Percentiles rank a stretch among this genome's conserved stretches.
These are phyloP conservation scores for Spathaspora gorwiae DNA, from an alignment of 805 yeast species.

Conservation along the genomic window DNA sequence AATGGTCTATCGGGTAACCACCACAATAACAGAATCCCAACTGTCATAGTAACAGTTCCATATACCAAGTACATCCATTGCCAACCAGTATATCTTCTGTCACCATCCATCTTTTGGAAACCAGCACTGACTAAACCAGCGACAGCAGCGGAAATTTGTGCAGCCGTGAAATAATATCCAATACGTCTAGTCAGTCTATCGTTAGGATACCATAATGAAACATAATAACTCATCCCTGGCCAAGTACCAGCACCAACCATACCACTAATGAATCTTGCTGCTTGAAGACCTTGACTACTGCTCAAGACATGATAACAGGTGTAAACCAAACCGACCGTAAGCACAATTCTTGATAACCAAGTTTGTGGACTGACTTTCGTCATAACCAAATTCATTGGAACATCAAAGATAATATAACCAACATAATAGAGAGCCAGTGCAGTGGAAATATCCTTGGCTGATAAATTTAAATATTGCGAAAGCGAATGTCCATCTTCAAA, in stretches of 20 bases:
- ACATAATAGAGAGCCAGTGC: slow-evolving; percentile 82
- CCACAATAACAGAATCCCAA: slow-evolving; percentile 65
- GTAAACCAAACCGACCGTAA: slow-evolving; percentile 74
- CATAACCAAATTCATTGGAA: slow-evolving; percentile 84
- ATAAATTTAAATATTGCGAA: slow-evolving; percentile 44
- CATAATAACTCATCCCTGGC: slow-evolving; percentile 86
- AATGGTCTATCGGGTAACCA: slow-evolving; percentile 83
- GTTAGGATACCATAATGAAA: slow-evolving; percentile 81
- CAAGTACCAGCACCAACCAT: slow-evolving; percentile 81
- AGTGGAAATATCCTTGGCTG: slow-evolving; percentile 56
- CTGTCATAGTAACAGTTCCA: slow-evolving; percentile 62
- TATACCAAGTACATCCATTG: slow-evolving; percentile 81
- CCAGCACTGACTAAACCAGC: slow-evolving; percentile 87
- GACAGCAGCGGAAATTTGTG: slow-evolving; percentile 85
- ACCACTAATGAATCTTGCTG: slow-evolving; percentile 69
- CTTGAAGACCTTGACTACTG: slow-evolving; percentile 60
- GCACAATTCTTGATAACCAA: slow-evolving; percentile 76
- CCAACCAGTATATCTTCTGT: slow-evolving; percentile 71
- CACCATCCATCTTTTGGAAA: slow-evolving; percentile 76
- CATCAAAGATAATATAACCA: slow-evolving; percentile 78
- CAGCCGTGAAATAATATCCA: slow-evolving; percentile 88
- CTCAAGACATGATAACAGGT: slow-evolving; percentile 63
- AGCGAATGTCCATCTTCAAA: slow-evolving; percentile 56
- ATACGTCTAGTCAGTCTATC: slow-evolving; percentile 72
- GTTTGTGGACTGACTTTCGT: slow-evolving; percentile 79